These are phyloP conservation scores for Tulasnella sp. DNA, from an alignment of 768 basidiomycete species.

Conservation along the genomic window DNA sequence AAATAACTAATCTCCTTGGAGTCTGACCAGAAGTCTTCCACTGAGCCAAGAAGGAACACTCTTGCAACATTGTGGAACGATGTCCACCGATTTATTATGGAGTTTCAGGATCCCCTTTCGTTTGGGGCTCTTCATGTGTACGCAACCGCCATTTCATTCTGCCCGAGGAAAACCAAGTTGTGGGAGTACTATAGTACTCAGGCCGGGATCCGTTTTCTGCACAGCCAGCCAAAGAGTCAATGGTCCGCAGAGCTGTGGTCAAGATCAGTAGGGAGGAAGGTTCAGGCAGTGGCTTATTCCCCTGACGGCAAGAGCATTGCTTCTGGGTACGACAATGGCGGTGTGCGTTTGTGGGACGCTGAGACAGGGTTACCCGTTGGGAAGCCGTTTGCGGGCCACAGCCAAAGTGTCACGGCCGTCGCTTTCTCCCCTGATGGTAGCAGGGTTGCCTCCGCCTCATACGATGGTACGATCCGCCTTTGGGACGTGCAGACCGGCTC, in stretches of 20 bases:
- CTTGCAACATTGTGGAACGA: no score
- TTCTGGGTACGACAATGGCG: background rate
- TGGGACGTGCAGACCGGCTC: background rate
- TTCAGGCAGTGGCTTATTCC: background rate
- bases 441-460: background rate
- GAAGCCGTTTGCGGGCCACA: background rate
- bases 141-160: background rate
- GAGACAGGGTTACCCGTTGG: background rate
- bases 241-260: background rate
- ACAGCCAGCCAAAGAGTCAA: background rate
- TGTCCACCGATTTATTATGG: no score
- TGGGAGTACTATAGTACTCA: background rate
- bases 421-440: background rate
- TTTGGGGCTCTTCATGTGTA: background rate
- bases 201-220: background rate
- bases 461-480: background rate
- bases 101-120: background rate
- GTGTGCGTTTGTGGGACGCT: background rate
- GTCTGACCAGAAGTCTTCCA: no score
- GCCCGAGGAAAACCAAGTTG: background rate
- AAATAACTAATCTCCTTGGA: no score
- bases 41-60: no score
- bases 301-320: background rate
- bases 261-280: background rate
- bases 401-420: background rate